Percentiles rank a stretch among this genome's conserved stretches.
Conservation (phyloP, 768 basidiomycete genomes). For the Leccinum subtestaceum region DNA sequence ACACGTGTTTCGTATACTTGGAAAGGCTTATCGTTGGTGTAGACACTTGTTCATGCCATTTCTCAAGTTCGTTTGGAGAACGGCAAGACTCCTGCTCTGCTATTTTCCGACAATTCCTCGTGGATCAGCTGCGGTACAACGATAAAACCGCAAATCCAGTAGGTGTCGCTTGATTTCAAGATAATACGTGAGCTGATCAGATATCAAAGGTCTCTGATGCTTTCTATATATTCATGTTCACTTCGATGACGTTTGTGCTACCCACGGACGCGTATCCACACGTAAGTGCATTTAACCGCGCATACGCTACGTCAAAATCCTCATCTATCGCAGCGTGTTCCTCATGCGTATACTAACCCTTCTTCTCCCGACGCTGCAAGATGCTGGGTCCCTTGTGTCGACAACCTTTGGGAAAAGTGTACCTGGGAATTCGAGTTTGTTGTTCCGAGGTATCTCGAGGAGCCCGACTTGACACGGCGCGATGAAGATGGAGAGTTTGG, state of each 20-base stretch:
- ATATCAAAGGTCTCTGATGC: slow-evolving; percentile 78
- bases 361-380: slow-evolving; percentile 89
- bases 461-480: slow-evolving; percentile 35
- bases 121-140: slow-evolving; percentile 92
- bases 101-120: slow-evolving; percentile 81
- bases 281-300: slow-evolving; percentile 46
- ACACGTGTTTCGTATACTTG: neutral
- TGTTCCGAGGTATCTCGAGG: slow-evolving; percentile 81
- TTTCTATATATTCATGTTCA: slow-evolving; percentile 60
- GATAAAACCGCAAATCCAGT: slow-evolving; percentile 92
- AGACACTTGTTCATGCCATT: slow-evolving; percentile 81
- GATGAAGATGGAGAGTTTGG: slow-evolving; percentile 42
- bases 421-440: slow-evolving; percentile 99
- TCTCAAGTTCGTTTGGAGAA: slow-evolving; percentile 84
- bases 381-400: slow-evolving; percentile 98
- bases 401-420: slow-evolving; percentile 92
- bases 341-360: slow-evolving; percentile 89
- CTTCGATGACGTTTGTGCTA: slow-evolving; percentile 50
- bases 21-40: slow-evolving; percentile 8
- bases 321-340: slow-evolving; percentile 63
- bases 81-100: slow-evolving; percentile 69
- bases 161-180: slow-evolving; percentile 28
- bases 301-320: slow-evolving; percentile 6
- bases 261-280: slow-evolving; percentile 82
- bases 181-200: slow-evolving; percentile 2